A percentile compares a stretch with the other conserved stretches of the same genome.
Conservation (phyloP, 495 filamentous ascomycete genomes). For the Lophiotrema nucula region DNA sequence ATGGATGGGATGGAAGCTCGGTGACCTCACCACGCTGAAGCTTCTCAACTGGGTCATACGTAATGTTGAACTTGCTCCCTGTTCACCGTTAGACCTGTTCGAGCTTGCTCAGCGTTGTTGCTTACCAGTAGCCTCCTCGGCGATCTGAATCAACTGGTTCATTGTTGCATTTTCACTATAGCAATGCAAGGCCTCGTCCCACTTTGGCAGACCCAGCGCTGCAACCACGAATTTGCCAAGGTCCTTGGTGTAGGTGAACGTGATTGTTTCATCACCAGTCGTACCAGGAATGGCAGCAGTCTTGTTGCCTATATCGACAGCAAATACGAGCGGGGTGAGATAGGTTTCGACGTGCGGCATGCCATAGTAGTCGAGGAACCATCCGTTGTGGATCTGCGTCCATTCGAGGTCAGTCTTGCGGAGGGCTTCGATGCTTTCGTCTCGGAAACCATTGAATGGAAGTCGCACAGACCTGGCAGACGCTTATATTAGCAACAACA, state of each 20-base stretch:
- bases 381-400: neutral
- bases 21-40: constrained; percentile 5
- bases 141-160: constrained; percentile 8
- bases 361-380: constrained; percentile 19
- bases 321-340: neutral
- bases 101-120: neutral
- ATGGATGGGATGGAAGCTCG: constrained; percentile 2
- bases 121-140: neutral
- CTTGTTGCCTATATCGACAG: constrained; percentile 1
- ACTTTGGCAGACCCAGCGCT: neutral
- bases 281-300: constrained; percentile 6
- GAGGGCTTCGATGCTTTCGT: neutral
- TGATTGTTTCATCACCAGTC: constrained; percentile 4
- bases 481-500: neutral
- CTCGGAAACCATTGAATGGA: neutral
- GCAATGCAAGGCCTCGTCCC: constrained; percentile 5
- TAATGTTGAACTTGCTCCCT: constrained; percentile 19
- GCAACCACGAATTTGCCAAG: constrained; percentile 11
- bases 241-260: constrained; percentile 8
- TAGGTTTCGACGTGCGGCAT: constrained; percentile 1
- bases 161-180: neutral
- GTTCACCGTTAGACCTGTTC: neutral
- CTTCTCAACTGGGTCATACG: constrained; percentile 20
- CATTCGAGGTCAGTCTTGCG: constrained; percentile 3
- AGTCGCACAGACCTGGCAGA: constrained; percentile 6